Percentiles rank a stretch among this genome's conserved stretches.
phyloP scores from a whole-genome alignment of 2,329 filamentous ascomycete species.

The Phoma sp. region DNA sequence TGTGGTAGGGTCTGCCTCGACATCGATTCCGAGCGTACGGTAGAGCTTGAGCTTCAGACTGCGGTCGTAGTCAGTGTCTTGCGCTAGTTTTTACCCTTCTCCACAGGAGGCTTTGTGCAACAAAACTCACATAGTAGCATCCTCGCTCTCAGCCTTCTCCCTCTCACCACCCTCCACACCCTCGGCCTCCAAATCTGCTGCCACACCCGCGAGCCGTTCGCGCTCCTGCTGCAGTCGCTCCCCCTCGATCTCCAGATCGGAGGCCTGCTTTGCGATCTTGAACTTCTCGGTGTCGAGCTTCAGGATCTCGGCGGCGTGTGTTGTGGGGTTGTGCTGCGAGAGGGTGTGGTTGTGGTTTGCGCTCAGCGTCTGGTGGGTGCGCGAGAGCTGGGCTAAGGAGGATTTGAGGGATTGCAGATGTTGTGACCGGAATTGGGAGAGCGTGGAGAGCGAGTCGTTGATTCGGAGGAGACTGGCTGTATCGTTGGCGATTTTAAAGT shows the following conservation, averaged over 20 bases:
- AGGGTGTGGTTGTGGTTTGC: slow-evolving; percentile 80
- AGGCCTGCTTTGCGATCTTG: slow-evolving; percentile 87
- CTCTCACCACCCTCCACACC: slow-evolving; percentile 76
- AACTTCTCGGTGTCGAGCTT: slow-evolving; percentile 93
- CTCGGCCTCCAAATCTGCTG: slow-evolving; percentile 85
- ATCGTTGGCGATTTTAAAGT: slow-evolving; percentile 94
- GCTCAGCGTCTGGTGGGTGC: slow-evolving; percentile 75
- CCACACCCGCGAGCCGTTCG: slow-evolving; percentile 72
- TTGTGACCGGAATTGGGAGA: slow-evolving; percentile 82
- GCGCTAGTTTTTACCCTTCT: background rate
- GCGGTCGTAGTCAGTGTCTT: background rate
- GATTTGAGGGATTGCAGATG: slow-evolving; percentile 59
- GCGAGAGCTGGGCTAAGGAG: slow-evolving; percentile 65
- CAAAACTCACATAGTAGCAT: slow-evolving; percentile 54
- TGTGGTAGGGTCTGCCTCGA: slow-evolving; percentile 73
- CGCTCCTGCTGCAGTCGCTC: slow-evolving; percentile 84
- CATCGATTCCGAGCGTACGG: slow-evolving; percentile 86
- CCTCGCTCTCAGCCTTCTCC: slow-evolving; percentile 55
- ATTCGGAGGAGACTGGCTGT: slow-evolving; percentile 83
- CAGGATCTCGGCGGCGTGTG: slow-evolving; percentile 83
- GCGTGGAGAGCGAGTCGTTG: slow-evolving; percentile 78
- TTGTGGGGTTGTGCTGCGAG: slow-evolving; percentile 73
- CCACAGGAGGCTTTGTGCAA: too few species aligned
- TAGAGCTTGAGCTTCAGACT: slow-evolving; percentile 88
- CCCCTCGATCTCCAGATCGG: slow-evolving; percentile 90